These are phyloP conservation scores for Solanum virginianum DNA, from an alignment of 257 asterid genomes.

Conservation along the genomic window DNA sequence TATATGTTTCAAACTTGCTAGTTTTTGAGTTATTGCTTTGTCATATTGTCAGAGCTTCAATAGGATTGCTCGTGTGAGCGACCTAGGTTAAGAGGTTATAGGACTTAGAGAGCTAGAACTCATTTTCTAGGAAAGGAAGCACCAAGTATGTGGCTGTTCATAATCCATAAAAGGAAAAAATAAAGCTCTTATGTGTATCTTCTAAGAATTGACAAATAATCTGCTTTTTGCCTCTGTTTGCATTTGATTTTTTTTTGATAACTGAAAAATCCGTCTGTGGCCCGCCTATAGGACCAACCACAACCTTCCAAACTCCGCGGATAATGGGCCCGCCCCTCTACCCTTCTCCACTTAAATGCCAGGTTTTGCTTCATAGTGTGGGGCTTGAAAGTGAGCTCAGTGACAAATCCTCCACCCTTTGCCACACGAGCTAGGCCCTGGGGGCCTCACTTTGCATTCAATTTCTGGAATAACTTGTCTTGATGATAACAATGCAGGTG, in stretches of 20 bases:
- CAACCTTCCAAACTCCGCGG: too few relatives aligned
- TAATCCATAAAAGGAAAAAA: neutral
- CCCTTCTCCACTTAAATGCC: too few relatives aligned
- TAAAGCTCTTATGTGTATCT: neutral
- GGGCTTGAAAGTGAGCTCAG: too few relatives aligned
- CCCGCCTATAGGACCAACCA: too few relatives aligned
- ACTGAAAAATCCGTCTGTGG: too few relatives aligned
- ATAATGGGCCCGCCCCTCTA: too few relatives aligned
- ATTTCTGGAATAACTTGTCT: neutral
- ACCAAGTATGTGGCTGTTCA: neutral
- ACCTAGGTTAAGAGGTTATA: neutral
- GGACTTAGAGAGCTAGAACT: neutral
- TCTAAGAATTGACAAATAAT: neutral
- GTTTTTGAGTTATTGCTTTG: neutral
- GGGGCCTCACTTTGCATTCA: neutral
- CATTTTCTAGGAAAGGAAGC: neutral
- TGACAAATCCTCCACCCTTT: too few relatives aligned
- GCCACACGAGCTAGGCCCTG: too few relatives aligned
- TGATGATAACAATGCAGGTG: neutral
- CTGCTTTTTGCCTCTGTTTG: neutral
- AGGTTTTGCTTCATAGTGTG: too few relatives aligned
- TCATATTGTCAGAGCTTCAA: neutral
- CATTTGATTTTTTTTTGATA: too few relatives aligned
- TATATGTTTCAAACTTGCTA: neutral
- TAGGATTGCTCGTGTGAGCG: neutral